Evolutionary conservation across 2,329 filamentous ascomycete genomes (phyloP).

Genomic region (Aspergillus jensenii): DNA sequence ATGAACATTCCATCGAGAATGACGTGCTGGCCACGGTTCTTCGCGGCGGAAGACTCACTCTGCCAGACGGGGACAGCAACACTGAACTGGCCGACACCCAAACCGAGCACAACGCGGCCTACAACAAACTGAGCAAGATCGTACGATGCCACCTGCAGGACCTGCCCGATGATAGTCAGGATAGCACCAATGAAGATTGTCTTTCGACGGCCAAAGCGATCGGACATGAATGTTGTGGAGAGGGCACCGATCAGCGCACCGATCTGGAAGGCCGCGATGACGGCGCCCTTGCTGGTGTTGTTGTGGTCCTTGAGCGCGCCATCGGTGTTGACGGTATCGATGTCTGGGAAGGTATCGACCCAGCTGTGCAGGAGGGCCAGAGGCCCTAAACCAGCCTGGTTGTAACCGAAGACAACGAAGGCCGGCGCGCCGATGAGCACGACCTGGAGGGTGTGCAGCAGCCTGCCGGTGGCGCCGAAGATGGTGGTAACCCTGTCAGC

Average conservation of each 20-base stretch:
- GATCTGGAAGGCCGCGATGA: constrained; percentile 25
- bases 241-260: constrained; percentile 24
- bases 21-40: constrained; percentile 49
- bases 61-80: constrained; percentile 52
- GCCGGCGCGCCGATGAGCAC: constrained; percentile 23
- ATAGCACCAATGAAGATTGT: constrained; percentile 48
- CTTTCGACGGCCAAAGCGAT: constrained; percentile 48
- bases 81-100: constrained; percentile 50
- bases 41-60: constrained; percentile 48
- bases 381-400: constrained; percentile 25
- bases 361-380: constrained; percentile 23
- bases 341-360: constrained; percentile 53
- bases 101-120: constrained; percentile 49
- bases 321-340: constrained; percentile 47
- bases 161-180: constrained; percentile 20
- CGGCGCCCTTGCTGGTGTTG: constrained; percentile 27
- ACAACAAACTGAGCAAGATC: constrained; percentile 47
- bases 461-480: constrained; percentile 9
- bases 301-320: constrained; percentile 20
- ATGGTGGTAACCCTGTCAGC: constrained; percentile 3
- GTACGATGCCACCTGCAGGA: constrained; percentile 48
- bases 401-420: constrained; percentile 28
- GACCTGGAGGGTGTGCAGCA: constrained; percentile 22
- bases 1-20: constrained; percentile 50
- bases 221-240: constrained; percentile 33